Conservation (phyloP, 2,329 filamentous ascomycete genomes). For the Polytolypa hystricis region DNA sequence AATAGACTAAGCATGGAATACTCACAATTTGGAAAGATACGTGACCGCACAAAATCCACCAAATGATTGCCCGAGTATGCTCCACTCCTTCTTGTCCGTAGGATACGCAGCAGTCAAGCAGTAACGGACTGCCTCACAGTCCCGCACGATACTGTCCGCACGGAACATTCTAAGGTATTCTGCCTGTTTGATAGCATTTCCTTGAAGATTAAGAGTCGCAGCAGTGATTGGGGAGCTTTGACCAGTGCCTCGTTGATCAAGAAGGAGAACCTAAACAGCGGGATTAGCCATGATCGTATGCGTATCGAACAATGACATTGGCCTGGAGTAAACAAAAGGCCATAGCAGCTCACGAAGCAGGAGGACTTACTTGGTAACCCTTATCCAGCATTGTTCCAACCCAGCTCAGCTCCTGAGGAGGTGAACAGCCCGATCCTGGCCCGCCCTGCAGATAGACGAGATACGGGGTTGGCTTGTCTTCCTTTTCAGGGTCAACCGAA, state of each 20-base stretch:
- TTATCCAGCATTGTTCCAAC: slow-evolving; percentile 61
- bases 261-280: slow-evolving; percentile 46
- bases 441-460: slow-evolving; percentile 73
- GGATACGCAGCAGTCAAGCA: slow-evolving; percentile 61
- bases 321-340: too few relatives aligned
- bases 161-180: slow-evolving; percentile 75
- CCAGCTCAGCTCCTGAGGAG: slow-evolving; percentile 62
- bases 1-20: slow-evolving; percentile 7
- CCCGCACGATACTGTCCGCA: slow-evolving; percentile 79
- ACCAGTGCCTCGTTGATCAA: slow-evolving; percentile 89
- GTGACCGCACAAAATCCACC: slow-evolving; percentile 77
- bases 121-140: slow-evolving; percentile 75
- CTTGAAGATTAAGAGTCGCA: slow-evolving; percentile 55
- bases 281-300: background rate
- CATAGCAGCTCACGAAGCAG: background rate
- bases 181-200: slow-evolving; percentile 56
- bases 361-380: slow-evolving; percentile 58
- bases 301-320: background rate
- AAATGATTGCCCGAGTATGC: slow-evolving; percentile 80
- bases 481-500: slow-evolving; percentile 39
- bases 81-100: slow-evolving; percentile 64
- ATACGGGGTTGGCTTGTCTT: slow-evolving; percentile 45
- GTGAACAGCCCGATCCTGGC: slow-evolving; percentile 64
- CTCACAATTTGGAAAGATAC: slow-evolving; percentile 65
- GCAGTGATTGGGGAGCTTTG: slow-evolving; percentile 71